phyloP scores from a whole-genome alignment of 345 rosid genomes.

The Eucalyptus sp. region DNA sequence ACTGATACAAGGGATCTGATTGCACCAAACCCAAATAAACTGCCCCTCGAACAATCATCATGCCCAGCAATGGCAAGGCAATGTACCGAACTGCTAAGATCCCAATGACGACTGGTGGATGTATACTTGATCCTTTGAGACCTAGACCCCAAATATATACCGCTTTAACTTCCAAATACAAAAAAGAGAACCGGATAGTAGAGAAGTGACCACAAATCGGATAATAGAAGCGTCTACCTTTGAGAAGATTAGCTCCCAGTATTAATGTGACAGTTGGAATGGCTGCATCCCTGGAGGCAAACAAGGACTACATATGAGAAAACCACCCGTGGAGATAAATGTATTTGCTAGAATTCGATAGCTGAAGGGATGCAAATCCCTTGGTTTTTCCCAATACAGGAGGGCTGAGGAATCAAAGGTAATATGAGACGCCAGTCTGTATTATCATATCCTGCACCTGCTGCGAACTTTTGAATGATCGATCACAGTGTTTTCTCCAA shows the following conservation, averaged over 20 bases:
- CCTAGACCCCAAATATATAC: constrained; percentile 11
- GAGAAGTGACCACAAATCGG: not conserved
- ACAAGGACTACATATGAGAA: not conserved
- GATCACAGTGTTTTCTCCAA: not conserved
- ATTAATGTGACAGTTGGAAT: constrained; percentile 27
- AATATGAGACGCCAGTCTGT: not conserved
- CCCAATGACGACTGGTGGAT: constrained; percentile 6
- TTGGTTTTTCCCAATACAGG: not conserved
- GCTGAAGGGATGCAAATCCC: not conserved
- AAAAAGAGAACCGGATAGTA: not conserved
- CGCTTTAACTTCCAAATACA: not conserved
- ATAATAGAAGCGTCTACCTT: not conserved
- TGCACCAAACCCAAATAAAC: constrained; percentile 11
- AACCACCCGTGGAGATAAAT: not conserved
- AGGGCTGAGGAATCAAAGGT: not conserved
- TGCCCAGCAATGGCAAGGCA: constrained; percentile 21
- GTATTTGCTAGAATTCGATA: not conserved
- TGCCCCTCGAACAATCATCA: constrained; percentile 17
- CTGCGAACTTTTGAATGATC: not conserved
- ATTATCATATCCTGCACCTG: not conserved
- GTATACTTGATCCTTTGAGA: constrained; percentile 21
- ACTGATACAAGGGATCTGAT: constrained; percentile 26
- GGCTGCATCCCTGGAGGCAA: constrained; percentile 19
- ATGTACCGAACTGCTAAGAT: constrained; percentile 18
- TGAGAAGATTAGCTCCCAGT: constrained; percentile 37